Base-by-base conservation (phyloP, 2,329 filamentous ascomycete genomes). In the Microdochium paspali region DNA sequence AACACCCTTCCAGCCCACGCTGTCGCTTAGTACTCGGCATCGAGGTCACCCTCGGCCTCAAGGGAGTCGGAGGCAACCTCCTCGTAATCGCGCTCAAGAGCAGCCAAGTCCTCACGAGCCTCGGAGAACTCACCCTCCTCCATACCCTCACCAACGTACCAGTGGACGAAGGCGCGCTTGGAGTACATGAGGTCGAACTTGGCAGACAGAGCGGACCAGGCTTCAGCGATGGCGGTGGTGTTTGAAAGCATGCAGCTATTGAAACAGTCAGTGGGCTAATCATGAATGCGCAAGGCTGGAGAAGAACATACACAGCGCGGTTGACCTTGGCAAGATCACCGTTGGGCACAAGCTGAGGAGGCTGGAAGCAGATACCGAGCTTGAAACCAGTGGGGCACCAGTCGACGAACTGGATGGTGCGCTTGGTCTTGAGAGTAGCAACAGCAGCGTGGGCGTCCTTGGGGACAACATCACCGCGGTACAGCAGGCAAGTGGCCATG, bases 171-270 rank as follows among this genome's bases (percentile, higher is more conserved):
- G 53, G 93, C 93, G 77, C 93, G 93, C 86, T 98, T 98, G 70
- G 89, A 94, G 84, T 97, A 96, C 93, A 98, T 98, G 69, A 98
- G 88, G 66, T 98, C 93, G 77, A 98, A 98, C 78, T 98, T 98
- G 81, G 85, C 82, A 53, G 90, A 94, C 56, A 98, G 82, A 57
- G 90, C 90, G 54, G 87, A 90, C 93, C 93, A 98, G 54, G 93
- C 93, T 76, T 97, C 91, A 64, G 91, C 87, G 63, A 98, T 98
- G 64, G 93, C 91, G 46, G 93, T 98, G 61, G 93, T 98, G 82
- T 98, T 94, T 74, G 87, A 91, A 54, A 98, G 79, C 93, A 98
- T 97, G 84, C 91, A 96, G 57, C 85, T 89, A 63, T 42, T 48
- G 18, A 7, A 44, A 51, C 7, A 24, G 45, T 58, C 55, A 60